Conservation (phyloP, 1,139 yeast species). For the Keqinozyma sinolaborantium region DNA sequence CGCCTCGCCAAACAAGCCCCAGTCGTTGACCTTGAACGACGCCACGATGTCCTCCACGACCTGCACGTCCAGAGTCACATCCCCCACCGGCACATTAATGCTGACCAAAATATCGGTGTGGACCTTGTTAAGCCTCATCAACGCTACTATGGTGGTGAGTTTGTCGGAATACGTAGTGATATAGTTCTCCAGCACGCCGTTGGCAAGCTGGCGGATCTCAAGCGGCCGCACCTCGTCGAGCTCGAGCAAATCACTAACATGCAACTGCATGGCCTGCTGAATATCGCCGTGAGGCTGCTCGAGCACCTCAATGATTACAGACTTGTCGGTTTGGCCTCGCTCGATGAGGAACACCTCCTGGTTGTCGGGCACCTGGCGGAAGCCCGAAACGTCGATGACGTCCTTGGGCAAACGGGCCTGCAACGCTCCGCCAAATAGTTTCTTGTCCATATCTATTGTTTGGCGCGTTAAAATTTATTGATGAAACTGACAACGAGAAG, state of each 20-base stretch:
- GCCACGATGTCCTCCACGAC: constrained; percentile 18
- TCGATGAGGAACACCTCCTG: constrained; percentile 74
- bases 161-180: constrained; percentile 1
- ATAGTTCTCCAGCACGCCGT: constrained; percentile 1
- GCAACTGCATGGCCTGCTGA: constrained; percentile 33
- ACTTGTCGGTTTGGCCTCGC: constrained; percentile 43
- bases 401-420: constrained; percentile 50
- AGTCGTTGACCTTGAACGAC: constrained; percentile 34
- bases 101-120: constrained; percentile 64
- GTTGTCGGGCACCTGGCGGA: constrained; percentile 82
- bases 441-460: neutral
- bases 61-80: constrained; percentile 12
- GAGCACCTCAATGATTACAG: constrained; percentile 69
- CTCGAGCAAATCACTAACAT: constrained; percentile 41
- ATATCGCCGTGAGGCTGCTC: constrained; percentile 44
- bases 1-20: constrained; percentile 49
- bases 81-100: constrained; percentile 48
- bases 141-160: constrained; percentile 14
- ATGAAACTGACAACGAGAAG: neutral
- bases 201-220: constrained; percentile 3
- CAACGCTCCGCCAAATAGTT: constrained; percentile 76
- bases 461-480: neutral
- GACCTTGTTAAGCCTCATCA: constrained; percentile 48
- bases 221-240: constrained; percentile 4
- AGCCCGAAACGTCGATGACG: constrained; percentile 64